Evolutionary conservation across 2,329 filamentous ascomycete genomes (phyloP).

Genomic region (Chrysoporthe puriensis): DNA sequence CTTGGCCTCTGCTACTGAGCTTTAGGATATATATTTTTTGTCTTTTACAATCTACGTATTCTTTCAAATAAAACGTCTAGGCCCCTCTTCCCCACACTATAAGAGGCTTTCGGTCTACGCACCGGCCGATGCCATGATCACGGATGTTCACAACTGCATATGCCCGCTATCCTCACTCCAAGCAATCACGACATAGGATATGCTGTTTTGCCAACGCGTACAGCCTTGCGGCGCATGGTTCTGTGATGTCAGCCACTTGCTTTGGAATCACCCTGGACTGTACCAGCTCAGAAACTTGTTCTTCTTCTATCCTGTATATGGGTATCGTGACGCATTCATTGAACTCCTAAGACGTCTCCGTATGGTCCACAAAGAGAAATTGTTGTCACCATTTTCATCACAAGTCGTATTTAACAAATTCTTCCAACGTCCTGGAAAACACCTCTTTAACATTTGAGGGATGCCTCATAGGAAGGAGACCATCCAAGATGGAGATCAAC

Average conservation of each 20-base stretch:
- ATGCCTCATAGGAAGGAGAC: slow-evolving; percentile 17
- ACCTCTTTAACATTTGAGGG: not conserved
- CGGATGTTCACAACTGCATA: not conserved
- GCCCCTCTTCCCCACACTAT: too few relatives aligned
- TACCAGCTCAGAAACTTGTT: too few relatives aligned
- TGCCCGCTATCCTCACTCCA: not conserved
- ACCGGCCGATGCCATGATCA: not conserved
- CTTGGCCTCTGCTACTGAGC: too few relatives aligned
- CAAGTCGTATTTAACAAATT: not conserved
- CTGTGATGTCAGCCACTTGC: not conserved
- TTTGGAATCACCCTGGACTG: too few relatives aligned
- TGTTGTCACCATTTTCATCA: not conserved
- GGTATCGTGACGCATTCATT: not conserved
- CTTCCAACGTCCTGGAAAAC: not conserved
- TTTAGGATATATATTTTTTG: too few relatives aligned
- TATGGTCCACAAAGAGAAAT: not conserved
- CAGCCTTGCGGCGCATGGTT: not conserved
- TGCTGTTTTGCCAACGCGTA: not conserved
- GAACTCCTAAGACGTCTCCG: not conserved
- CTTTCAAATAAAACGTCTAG: too few relatives aligned
- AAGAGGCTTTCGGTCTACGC: too few relatives aligned
- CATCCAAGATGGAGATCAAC: slow-evolving; percentile 21
- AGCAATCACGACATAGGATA: not conserved
- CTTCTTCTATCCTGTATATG: not conserved
- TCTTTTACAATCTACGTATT: too few relatives aligned